These are phyloP conservation scores for Macrophomina phaseolina DNA, from an alignment of 2,329 filamentous ascomycete genomes.

Conservation along the genomic window DNA sequence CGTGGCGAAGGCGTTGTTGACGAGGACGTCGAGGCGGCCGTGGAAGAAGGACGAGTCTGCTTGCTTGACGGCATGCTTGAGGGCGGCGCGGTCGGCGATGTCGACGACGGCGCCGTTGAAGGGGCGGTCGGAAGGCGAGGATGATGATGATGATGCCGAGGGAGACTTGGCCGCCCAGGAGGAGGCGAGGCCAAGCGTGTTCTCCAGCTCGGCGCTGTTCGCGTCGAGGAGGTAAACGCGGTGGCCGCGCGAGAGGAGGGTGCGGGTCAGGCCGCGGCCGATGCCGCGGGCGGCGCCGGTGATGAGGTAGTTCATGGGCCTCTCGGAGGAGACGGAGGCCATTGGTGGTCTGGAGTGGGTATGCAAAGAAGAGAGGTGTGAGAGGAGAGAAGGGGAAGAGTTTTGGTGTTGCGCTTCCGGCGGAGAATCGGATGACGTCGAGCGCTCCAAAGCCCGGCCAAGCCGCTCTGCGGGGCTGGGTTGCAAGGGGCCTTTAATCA, in stretches of 20 bases:
- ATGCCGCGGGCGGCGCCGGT: constrained; percentile 55
- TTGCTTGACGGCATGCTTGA: constrained; percentile 45
- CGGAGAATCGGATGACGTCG: constrained; percentile 1
- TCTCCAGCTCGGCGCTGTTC: constrained; percentile 47
- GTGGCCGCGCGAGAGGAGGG: constrained; percentile 51
- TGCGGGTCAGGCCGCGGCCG: constrained; percentile 52
- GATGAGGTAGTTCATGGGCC: constrained; percentile 40
- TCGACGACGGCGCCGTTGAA: constrained; percentile 38
- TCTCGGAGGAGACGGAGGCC: background rate
- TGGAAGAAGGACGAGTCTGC: constrained; percentile 45
- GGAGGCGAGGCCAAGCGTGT: constrained; percentile 39
- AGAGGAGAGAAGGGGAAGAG: background rate
- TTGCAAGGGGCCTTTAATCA: too few relatives aligned
- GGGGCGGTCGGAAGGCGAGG: constrained; percentile 21
- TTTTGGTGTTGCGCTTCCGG: too few relatives aligned
- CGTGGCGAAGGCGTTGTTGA: constrained; percentile 45
- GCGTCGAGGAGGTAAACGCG: constrained; percentile 54
- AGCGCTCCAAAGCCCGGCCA: background rate
- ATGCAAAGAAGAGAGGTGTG: background rate
- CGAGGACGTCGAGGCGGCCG: constrained; percentile 41
- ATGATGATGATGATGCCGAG: background rate
- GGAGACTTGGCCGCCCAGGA: constrained; percentile 27
- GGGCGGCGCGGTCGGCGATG: constrained; percentile 46
- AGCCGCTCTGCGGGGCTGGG: too few relatives aligned
- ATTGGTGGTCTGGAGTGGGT: background rate